phyloP scores from a whole-genome alignment of 2,329 filamentous ascomycete species.

The Coniochaeta sp. region DNA sequence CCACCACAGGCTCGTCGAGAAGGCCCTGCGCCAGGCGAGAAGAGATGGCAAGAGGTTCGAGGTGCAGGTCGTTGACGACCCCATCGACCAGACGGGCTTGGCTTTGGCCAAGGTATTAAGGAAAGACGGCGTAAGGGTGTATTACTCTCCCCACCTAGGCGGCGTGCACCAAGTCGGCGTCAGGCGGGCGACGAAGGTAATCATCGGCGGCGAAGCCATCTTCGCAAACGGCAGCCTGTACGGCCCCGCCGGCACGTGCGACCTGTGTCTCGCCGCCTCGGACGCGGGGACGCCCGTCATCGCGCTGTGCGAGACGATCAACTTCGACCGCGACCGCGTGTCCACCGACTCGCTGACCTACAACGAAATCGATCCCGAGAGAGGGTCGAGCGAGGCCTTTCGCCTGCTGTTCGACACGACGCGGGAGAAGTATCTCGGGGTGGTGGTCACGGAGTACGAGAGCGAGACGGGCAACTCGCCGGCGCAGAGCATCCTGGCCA shows the following conservation, averaged over 20 bases:
- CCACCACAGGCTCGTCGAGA: constrained; percentile 78
- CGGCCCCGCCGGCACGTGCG: constrained; percentile 77
- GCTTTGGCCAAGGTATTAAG: constrained; percentile 61
- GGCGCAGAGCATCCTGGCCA: constrained; percentile 71
- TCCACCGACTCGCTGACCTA: constrained; percentile 87
- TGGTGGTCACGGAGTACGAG: constrained; percentile 88
- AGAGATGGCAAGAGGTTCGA: constrained; percentile 66
- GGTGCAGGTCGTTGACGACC: constrained; percentile 76
- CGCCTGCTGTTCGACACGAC: constrained; percentile 87
- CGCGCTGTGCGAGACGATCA: constrained; percentile 89
- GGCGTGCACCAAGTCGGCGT: constrained; percentile 65
- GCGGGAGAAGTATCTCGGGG: constrained; percentile 75
- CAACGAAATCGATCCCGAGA: constrained; percentile 82
- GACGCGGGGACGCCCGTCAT: constrained; percentile 73
- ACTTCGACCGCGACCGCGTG: constrained; percentile 80
- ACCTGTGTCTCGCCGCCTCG: constrained; percentile 77
- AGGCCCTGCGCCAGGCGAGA: constrained; percentile 68
- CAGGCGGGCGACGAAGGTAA: constrained; percentile 58
- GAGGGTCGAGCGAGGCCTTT: constrained; percentile 47
- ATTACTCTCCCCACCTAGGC: constrained; percentile 72
- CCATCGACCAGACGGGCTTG: constrained; percentile 44
- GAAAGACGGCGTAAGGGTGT: constrained; percentile 64
- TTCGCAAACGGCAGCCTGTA: constrained; percentile 92
- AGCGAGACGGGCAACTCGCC: constrained; percentile 85
- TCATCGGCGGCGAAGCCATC: constrained; percentile 88